These are phyloP conservation scores for Nicotiana knightiana DNA, from an alignment of 257 asterid species.

Conservation along the genomic window DNA sequence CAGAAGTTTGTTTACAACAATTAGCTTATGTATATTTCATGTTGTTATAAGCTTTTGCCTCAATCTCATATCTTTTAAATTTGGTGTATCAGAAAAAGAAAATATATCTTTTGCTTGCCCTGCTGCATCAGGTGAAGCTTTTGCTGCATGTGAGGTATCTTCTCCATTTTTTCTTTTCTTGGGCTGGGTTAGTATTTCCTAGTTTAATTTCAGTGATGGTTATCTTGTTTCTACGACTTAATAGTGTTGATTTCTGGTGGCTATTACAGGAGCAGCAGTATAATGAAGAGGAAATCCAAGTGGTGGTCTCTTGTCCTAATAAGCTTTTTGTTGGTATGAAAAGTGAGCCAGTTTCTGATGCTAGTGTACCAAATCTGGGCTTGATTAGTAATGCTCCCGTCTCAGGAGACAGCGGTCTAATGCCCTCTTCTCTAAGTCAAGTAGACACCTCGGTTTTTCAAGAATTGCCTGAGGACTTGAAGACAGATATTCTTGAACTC, in stretches of 20 bases:
- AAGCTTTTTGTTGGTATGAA: constrained; percentile 27
- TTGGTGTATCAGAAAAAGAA: constrained; percentile 4
- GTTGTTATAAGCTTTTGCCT: background rate
- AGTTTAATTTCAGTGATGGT: background rate
- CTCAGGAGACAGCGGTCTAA: constrained; percentile 29
- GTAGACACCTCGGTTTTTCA: constrained; percentile 72
- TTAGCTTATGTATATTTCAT: background rate
- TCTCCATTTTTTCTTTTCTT: background rate
- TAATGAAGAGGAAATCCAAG: constrained; percentile 13
- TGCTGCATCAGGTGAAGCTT: constrained; percentile 1
- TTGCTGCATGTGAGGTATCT: constrained; percentile 10
- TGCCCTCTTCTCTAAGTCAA: constrained; percentile 93
- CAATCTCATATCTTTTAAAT: background rate
- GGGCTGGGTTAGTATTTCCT: background rate
- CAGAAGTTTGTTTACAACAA: constrained; percentile 12
- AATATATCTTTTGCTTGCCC: background rate
- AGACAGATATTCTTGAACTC: constrained; percentile 61
- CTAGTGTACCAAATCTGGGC: constrained; percentile 12
- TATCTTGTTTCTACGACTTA: background rate
- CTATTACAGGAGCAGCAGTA: constrained; percentile 2
- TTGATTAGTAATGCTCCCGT: constrained; percentile 19
- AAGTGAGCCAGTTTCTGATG: constrained; percentile 16
- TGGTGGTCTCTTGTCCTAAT: constrained; percentile 2
- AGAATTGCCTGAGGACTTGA: constrained; percentile 81
- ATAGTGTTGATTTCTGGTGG: constrained; percentile 3